Evolutionary conservation across 805 yeast genomes (phyloP).

Genomic region (Wickerhamiella dianesei): DNA sequence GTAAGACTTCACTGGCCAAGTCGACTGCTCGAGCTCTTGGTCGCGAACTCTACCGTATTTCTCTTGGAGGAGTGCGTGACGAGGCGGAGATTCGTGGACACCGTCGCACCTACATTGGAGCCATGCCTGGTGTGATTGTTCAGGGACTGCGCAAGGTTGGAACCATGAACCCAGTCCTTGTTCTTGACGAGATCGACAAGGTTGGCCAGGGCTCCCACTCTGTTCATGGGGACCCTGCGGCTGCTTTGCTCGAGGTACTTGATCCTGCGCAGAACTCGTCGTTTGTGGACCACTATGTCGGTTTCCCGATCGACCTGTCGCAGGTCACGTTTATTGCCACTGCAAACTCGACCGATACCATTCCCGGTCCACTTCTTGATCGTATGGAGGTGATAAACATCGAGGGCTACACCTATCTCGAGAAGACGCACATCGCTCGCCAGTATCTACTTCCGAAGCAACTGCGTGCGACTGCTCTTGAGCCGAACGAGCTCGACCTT

Average conservation of each 20-base stretch:
- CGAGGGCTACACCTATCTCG: constrained; percentile 66
- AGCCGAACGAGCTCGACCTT: constrained; percentile 32
- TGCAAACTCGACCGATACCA: constrained; percentile 59
- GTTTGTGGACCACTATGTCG: constrained; percentile 71
- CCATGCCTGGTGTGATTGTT: constrained; percentile 75
- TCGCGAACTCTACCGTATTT: constrained; percentile 62
- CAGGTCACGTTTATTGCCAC: constrained; percentile 75
- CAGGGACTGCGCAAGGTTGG: constrained; percentile 66
- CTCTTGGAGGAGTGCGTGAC: constrained; percentile 78
- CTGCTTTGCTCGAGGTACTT: constrained; percentile 73
- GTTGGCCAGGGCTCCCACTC: constrained; percentile 39
- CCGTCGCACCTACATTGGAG: constrained; percentile 81
- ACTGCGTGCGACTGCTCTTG: constrained; percentile 50
- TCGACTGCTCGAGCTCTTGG: constrained; percentile 65
- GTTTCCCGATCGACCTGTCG: constrained; percentile 74
- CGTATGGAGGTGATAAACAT: constrained; percentile 72
- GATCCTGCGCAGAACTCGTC: constrained; percentile 79
- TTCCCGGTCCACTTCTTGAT: constrained; percentile 67
- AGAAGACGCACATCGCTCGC: constrained; percentile 58
- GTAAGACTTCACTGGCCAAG: constrained; percentile 76
- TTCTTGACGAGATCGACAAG: constrained; percentile 79
- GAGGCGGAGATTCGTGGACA: constrained; percentile 87
- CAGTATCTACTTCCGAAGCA: constrained; percentile 66
- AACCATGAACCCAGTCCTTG: constrained; percentile 68
- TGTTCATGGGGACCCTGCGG: constrained; percentile 75